Conservation (phyloP, 1,139 yeast genomes). For the Candida smagusa region DNA sequence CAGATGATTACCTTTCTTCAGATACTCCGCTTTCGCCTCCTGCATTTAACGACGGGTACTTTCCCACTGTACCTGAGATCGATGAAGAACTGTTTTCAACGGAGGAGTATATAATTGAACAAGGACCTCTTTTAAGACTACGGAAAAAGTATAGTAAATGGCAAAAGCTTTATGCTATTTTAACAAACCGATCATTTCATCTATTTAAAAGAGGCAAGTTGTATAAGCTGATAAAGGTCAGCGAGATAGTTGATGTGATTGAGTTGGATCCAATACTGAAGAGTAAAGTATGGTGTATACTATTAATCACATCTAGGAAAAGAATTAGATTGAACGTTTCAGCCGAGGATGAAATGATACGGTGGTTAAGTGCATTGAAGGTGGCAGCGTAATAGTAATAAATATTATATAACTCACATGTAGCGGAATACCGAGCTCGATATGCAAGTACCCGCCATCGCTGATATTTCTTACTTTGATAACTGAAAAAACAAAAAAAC, state of each 20-base stretch:
- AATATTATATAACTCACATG: too few relatives aligned
- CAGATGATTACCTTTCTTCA: conserved; percentile 2
- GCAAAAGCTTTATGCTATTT: conserved; percentile 40
- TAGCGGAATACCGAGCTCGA: too few relatives aligned
- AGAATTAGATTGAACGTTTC: conserved; percentile 43
- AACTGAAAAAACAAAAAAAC: too few relatives aligned
- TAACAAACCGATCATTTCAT: conserved; percentile 39
- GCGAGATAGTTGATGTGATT: conserved; percentile 48
- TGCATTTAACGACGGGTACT: conserved; percentile 4
- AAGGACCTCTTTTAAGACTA: conserved; percentile 40
- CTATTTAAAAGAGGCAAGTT: conserved; percentile 32
- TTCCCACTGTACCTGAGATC: not conserved
- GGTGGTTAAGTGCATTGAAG: conserved; percentile 48
- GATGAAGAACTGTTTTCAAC: not conserved
- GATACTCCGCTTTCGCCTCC: conserved; percentile 3
- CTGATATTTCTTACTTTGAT: too few relatives aligned
- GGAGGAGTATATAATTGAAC: conserved; percentile 36
- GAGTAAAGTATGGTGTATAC: conserved; percentile 43
- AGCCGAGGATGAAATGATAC: conserved; percentile 45
- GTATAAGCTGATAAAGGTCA: conserved; percentile 29
- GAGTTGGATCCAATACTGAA: conserved; percentile 49
- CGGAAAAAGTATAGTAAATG: conserved; percentile 47
- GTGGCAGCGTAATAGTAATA: too few relatives aligned
- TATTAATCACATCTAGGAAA: conserved; percentile 47
- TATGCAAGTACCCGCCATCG: too few relatives aligned